Percentiles rank a stretch among this genome's conserved stretches.
Evolutionary conservation across 169 alveolate genomes (phyloP).

Genomic region (Gregarina niphandrodes): DNA sequence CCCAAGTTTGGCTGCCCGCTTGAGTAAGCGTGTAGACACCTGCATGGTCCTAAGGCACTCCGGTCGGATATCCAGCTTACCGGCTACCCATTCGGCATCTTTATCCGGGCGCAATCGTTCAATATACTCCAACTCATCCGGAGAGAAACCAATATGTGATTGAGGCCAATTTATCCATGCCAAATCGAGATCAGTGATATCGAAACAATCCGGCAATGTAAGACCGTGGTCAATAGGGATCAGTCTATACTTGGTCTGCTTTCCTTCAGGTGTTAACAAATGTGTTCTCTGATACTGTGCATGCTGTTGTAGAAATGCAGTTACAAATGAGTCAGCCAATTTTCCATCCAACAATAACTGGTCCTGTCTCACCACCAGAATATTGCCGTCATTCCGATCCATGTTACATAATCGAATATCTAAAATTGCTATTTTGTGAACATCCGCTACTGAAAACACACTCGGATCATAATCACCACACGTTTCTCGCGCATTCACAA

Average conservation of each 20-base stretch:
- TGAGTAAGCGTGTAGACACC: constrained; percentile 50
- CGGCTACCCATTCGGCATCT: constrained; percentile 53
- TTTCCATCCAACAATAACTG: constrained; percentile 7
- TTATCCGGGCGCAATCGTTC: constrained; percentile 53
- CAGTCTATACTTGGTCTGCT: constrained; percentile 42
- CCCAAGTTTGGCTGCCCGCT: constrained; percentile 52
- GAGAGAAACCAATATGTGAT: constrained; percentile 47
- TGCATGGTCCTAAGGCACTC: constrained; percentile 65
- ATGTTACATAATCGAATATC: constrained; percentile 84
- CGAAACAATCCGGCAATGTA: constrained; percentile 78
- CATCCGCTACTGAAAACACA: constrained; percentile 71
- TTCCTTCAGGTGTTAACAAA: constrained; percentile 30
- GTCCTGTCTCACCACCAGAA: constrained; percentile 47
- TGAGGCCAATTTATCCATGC: constrained; percentile 95
- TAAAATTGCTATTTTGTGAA: constrained; percentile 71
- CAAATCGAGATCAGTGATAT: constrained; percentile 79
- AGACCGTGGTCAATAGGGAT: constrained; percentile 97
- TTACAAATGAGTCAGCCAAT: constrained; percentile 5
- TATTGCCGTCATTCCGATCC: constrained; percentile 91
- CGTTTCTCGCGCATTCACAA: constrained; percentile 57
- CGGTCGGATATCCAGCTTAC: constrained; percentile 35
- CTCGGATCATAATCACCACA: constrained; percentile 73
- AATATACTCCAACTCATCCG: constrained; percentile 41
- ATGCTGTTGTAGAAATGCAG: neutral
- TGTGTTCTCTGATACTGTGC: neutral